Percentiles rank a stretch among this genome's conserved stretches.
Conservation (phyloP, 768 basidiomycete species). For the Xerocomus brunneocitrinus region DNA sequence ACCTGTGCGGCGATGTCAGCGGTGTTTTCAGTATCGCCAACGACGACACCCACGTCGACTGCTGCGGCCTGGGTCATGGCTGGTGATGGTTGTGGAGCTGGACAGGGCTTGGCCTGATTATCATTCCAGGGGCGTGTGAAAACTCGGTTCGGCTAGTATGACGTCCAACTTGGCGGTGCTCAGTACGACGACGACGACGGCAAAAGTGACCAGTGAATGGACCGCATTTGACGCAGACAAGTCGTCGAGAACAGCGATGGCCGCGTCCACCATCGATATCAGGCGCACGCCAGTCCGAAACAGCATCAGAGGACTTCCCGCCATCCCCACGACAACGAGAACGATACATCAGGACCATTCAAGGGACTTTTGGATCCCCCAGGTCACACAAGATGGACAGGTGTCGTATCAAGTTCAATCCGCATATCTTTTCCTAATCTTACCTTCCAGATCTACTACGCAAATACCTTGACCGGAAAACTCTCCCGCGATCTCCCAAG, state of each 20-base stretch:
- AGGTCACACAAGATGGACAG: conserved; percentile 76
- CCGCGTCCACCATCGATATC: conserved; percentile 5
- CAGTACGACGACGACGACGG: conserved; percentile 12
- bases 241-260: conserved; percentile 18
- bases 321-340: conserved; percentile 16
- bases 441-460: conserved; percentile 75
- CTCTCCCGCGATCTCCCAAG: conserved; percentile 76
- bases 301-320: conserved; percentile 30
- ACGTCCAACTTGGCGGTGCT: conserved; percentile 7
- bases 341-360: conserved; percentile 22
- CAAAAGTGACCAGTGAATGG: conserved; percentile 6
- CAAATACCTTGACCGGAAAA: conserved; percentile 80
- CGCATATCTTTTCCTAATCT: background rate
- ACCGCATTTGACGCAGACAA: background rate
- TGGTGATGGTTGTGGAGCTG: background rate
- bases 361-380: conserved; percentile 88
- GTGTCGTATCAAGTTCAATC: conserved; percentile 37
- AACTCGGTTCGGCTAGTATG: background rate
- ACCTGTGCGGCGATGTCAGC: conserved; percentile 44
- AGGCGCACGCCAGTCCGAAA: conserved; percentile 6
- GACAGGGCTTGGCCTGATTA: background rate
- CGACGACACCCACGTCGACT: conserved; percentile 34
- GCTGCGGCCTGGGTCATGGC: conserved; percentile 20
- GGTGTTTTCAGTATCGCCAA: background rate
- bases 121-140: conserved; percentile 10